Conservation (phyloP, 306 rosid genomes). For the Clitoria ternatea region DNA sequence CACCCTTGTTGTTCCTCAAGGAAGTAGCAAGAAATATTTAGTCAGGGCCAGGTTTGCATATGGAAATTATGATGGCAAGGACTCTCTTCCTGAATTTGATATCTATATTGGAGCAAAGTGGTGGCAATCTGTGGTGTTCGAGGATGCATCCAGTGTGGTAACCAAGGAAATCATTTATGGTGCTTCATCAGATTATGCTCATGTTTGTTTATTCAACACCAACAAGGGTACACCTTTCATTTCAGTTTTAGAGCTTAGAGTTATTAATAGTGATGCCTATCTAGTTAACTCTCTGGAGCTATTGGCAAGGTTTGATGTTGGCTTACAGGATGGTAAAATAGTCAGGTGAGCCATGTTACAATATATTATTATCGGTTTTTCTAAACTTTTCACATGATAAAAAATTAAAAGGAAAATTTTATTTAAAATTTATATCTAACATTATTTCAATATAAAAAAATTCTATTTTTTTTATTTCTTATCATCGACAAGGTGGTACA, state of each 20-base stretch:
- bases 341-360: conserved; percentile 28
- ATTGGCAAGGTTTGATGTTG: conserved; percentile 32
- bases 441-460: no score
- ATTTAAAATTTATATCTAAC: no score
- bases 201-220: conserved; percentile 35
- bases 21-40: conserved; percentile 25
- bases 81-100: conserved; percentile 35
- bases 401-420: no score
- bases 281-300: conserved; percentile 21
- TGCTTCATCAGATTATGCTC: conserved; percentile 32
- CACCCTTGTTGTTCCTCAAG: conserved; percentile 28
- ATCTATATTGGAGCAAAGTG: conserved; percentile 31
- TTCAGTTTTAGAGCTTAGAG: conserved; percentile 41
- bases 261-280: conserved; percentile 36
- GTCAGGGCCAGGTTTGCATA: conserved; percentile 36
- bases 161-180: conserved; percentile 36
- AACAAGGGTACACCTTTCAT: conserved; percentile 41
- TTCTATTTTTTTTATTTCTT: no score
- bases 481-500: no score
- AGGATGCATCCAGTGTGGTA: conserved; percentile 24
- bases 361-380: no score
- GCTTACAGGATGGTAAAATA: conserved; percentile 11
- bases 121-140: conserved; percentile 31
- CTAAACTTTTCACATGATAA: no score
- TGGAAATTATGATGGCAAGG: conserved; percentile 35